A percentile compares a stretch with the other conserved stretches of the same genome.
Evolutionary conservation across 2,329 filamentous ascomycete genomes (phyloP).

Genomic region (Tolypocladium album): DNA sequence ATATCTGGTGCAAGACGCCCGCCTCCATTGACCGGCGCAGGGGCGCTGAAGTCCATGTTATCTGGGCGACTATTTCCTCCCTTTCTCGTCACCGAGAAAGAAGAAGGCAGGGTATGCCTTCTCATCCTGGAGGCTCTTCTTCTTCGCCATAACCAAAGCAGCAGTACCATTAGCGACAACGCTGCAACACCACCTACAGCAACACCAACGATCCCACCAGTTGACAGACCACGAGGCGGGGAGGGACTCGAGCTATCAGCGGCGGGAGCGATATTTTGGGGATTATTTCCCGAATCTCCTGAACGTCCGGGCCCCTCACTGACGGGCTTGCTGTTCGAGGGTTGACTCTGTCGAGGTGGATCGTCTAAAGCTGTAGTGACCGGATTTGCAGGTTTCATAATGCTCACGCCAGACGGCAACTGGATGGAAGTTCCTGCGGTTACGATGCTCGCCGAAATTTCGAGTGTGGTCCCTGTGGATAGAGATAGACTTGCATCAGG

Average conservation of each 20-base stretch:
- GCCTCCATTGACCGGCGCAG: background rate
- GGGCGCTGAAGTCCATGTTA: slow-evolving; percentile 16
- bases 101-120: background rate
- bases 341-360: background rate
- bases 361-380: background rate
- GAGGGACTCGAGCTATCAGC: slow-evolving; percentile 5
- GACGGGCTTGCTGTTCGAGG: background rate
- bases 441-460: background rate
- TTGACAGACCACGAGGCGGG: slow-evolving; percentile 5
- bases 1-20: too few species aligned
- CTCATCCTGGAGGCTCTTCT: slow-evolving; percentile 22
- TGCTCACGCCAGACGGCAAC: background rate
- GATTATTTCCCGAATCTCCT: background rate
- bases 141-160: slow-evolving; percentile 41
- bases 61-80: slow-evolving; percentile 8
- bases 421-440: background rate
- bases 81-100: slow-evolving; percentile 16
- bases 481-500: background rate
- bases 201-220: slow-evolving; percentile 35
- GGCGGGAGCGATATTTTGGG: background rate
- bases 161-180: slow-evolving; percentile 30
- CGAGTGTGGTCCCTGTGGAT: background rate
- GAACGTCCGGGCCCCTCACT: background rate
- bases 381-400: background rate
- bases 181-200: slow-evolving; percentile 37